phyloP scores from a whole-genome alignment of 371 early-diverging fungal genomes.

The Cokeromyces recurvatus region DNA sequence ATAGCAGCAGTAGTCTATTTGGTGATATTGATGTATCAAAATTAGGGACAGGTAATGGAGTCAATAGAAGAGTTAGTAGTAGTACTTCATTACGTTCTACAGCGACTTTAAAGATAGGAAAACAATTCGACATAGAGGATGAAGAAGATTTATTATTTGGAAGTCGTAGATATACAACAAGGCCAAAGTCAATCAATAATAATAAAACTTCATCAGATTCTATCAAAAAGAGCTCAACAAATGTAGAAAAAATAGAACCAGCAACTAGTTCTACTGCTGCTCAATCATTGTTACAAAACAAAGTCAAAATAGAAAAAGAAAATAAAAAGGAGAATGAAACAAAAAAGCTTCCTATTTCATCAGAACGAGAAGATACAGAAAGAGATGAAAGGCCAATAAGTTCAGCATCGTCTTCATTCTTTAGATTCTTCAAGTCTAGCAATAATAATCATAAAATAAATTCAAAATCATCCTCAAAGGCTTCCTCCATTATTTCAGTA shows the following conservation, averaged over 20 bases:
- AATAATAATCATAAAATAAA: too few species aligned
- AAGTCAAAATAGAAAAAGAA: too few species aligned
- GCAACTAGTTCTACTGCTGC: too few species aligned
- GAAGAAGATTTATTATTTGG: conserved; percentile 21
- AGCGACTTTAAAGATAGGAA: conserved; percentile 1
- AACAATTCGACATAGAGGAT: conserved; percentile 12
- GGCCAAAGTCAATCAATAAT: background rate
- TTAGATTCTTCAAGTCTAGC: conserved; percentile 8
- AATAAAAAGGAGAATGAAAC: too few species aligned
- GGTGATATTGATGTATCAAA: conserved; percentile 45
- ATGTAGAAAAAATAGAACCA: too few species aligned
- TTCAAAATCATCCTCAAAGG: background rate
- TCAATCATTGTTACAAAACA: too few species aligned
- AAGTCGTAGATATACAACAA: background rate
- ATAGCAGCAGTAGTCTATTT: conserved; percentile 27
- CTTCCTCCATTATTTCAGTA: conserved; percentile 7
- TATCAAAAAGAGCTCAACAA: too few species aligned
- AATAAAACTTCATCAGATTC: too few species aligned
- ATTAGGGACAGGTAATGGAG: conserved; percentile 15
- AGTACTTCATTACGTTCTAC: conserved; percentile 8
- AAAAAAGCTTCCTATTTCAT: background rate
- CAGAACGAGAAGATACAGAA: background rate
- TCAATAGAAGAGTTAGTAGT: background rate
- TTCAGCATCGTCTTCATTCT: conserved; percentile 5
- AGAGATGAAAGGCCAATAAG: conserved; percentile 1